These are phyloP conservation scores for Diaporthe sp. DNA, from an alignment of 2,329 filamentous ascomycete species.

Conservation along the genomic window DNA sequence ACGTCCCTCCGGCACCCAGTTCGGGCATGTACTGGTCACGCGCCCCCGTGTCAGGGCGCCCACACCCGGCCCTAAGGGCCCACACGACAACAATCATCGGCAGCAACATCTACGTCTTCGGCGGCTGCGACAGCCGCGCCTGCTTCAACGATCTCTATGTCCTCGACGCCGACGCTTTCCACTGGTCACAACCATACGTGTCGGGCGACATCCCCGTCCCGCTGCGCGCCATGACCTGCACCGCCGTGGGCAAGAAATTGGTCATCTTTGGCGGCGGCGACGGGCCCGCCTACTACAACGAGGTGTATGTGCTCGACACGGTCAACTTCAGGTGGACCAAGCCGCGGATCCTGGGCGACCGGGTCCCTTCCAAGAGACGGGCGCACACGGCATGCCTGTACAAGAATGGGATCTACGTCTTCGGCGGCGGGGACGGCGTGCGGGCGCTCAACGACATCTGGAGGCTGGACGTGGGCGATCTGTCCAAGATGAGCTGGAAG, in stretches of 20 bases:
- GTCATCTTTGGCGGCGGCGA: constrained; percentile 78
- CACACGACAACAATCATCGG: constrained; percentile 75
- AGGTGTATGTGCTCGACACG: constrained; percentile 78
- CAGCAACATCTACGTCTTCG: constrained; percentile 75
- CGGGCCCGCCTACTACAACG: constrained; percentile 77
- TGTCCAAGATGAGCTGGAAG: constrained; percentile 75
- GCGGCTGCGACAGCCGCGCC: constrained; percentile 72
- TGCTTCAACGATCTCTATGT: constrained; percentile 79
- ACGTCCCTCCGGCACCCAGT: constrained; percentile 71
- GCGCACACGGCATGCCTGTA: constrained; percentile 79
- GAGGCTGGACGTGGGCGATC: constrained; percentile 76
- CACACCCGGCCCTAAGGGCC: constrained; percentile 71
- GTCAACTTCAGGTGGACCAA: constrained; percentile 75
- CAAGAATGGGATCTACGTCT: constrained; percentile 78
- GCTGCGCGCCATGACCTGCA: constrained; percentile 77
- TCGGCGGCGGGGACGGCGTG: constrained; percentile 77
- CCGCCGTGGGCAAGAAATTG: constrained; percentile 76
- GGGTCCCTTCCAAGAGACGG: constrained; percentile 68
- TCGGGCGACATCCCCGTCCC: constrained; percentile 73
- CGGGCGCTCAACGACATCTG: constrained; percentile 77
- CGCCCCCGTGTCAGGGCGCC: constrained; percentile 70
- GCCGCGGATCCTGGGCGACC: constrained; percentile 68
- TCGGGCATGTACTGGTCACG: constrained; percentile 80
- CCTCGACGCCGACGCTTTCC: constrained; percentile 75
- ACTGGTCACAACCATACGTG: constrained; percentile 74